A percentile compares a stretch with the other conserved stretches of the same genome.
Conservation (phyloP, 345 rosid genomes). For the Capsella bursapastoris region DNA sequence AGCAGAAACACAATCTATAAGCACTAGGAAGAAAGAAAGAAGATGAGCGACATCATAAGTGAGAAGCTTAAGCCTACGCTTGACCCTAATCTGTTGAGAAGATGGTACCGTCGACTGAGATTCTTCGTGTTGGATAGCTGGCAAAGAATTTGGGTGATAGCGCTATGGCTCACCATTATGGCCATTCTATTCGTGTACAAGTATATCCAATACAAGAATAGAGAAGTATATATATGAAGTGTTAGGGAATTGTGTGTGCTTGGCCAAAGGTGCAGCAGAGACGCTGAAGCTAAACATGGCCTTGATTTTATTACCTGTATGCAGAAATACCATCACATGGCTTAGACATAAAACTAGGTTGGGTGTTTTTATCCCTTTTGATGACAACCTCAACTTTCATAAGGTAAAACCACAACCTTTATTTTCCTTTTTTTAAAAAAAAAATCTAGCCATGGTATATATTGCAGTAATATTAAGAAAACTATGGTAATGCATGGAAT, state of each 20-base stretch:
- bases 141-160: constrained; percentile 72
- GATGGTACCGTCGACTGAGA: constrained; percentile 43
- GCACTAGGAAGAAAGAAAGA: constrained; percentile 52
- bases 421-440: background rate
- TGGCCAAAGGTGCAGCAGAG: constrained; percentile 81
- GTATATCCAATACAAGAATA: constrained; percentile 53
- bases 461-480: too few species aligned
- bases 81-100: constrained; percentile 52
- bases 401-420: constrained; percentile 48
- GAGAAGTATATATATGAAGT: constrained; percentile 60
- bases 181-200: constrained; percentile 62
- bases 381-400: constrained; percentile 79
- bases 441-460: background rate
- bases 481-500: too few species aligned
- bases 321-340: constrained; percentile 79
- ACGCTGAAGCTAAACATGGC: constrained; percentile 76
- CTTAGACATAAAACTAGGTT: constrained; percentile 66
- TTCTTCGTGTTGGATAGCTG: constrained; percentile 65
- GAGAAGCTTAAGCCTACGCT: constrained; percentile 70
- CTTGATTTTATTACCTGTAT: constrained; percentile 64
- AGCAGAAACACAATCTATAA: constrained; percentile 42
- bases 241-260: constrained; percentile 65
- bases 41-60: constrained; percentile 65
- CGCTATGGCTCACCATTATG: constrained; percentile 59
- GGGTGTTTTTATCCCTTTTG: constrained; percentile 65